These are phyloP conservation scores for Striga hermonthica DNA, from an alignment of 305 asterid genomes.

Conservation along the genomic window DNA sequence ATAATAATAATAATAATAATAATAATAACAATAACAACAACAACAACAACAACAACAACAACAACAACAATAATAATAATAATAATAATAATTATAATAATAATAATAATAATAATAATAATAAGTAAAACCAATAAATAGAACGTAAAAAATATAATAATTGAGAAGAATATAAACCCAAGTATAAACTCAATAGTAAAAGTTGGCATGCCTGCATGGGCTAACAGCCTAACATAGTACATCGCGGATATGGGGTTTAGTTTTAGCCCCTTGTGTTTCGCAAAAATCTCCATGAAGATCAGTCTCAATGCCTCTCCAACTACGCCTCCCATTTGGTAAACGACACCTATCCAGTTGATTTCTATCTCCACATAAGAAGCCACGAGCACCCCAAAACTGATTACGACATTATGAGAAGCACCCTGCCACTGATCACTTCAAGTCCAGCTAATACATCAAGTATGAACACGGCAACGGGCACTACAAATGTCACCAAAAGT, in stretches of 20 bases:
- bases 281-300: slow-evolving; percentile 78
- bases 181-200: slow-evolving; percentile 26
- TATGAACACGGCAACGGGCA: slow-evolving; percentile 86
- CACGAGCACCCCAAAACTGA: slow-evolving; percentile 76
- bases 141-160: background rate
- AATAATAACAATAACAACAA: no score
- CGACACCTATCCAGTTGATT: slow-evolving; percentile 76
- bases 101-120: no score
- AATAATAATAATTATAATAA: no score
- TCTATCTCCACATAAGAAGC: slow-evolving; percentile 77
- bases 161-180: slow-evolving; percentile 5
- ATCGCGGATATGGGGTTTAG: slow-evolving; percentile 72
- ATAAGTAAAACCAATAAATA: background rate
- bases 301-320: slow-evolving; percentile 86
- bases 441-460: slow-evolving; percentile 83
- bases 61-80: no score
- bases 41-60: no score
- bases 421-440: slow-evolving; percentile 69
- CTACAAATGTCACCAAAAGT: slow-evolving; percentile 40
- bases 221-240: slow-evolving; percentile 86
- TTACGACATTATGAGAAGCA: slow-evolving; percentile 84
- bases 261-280: slow-evolving; percentile 75
- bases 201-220: slow-evolving; percentile 70
- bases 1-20: no score
- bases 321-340: slow-evolving; percentile 92